Evolutionary conservation across 441 rosid genomes (phyloP).

Genomic region (Syzygium malaccense): DNA sequence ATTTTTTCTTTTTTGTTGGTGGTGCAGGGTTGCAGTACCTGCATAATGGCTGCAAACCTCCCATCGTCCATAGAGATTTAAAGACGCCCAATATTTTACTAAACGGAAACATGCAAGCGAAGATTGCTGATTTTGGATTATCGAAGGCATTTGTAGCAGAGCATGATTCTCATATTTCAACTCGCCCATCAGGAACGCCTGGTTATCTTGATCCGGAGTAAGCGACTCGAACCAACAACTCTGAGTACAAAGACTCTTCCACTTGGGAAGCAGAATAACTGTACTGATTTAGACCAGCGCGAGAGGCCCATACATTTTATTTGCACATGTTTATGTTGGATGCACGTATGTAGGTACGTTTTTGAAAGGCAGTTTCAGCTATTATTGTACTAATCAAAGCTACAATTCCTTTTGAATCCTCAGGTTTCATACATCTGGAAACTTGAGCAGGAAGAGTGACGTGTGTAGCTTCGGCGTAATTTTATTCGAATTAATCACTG

Average conservation of each 20-base stretch:
- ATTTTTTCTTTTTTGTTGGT: background rate
- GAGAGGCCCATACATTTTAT: background rate
- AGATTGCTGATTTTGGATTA: constrained; percentile 5
- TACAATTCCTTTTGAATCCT: background rate
- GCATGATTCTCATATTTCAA: background rate
- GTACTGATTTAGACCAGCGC: background rate
- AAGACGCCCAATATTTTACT: background rate
- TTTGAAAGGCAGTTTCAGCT: background rate
- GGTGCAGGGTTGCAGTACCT: background rate
- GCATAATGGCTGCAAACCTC: background rate
- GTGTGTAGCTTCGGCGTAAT: background rate
- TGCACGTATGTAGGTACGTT: background rate
- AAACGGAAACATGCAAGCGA: background rate
- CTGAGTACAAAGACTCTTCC: background rate
- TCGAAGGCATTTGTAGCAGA: background rate
- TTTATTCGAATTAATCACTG: background rate
- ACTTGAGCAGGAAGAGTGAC: background rate
- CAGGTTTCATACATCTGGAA: background rate
- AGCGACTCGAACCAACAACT: background rate
- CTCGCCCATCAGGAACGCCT: background rate
- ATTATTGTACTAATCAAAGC: background rate
- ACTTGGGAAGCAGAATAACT: background rate
- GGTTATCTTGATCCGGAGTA: constrained; percentile 2
- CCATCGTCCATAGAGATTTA: background rate
- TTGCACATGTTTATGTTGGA: background rate